Evolutionary conservation across 2,329 filamentous ascomycete genomes (phyloP).

Genomic region (Fusarium oxysporum): DNA sequence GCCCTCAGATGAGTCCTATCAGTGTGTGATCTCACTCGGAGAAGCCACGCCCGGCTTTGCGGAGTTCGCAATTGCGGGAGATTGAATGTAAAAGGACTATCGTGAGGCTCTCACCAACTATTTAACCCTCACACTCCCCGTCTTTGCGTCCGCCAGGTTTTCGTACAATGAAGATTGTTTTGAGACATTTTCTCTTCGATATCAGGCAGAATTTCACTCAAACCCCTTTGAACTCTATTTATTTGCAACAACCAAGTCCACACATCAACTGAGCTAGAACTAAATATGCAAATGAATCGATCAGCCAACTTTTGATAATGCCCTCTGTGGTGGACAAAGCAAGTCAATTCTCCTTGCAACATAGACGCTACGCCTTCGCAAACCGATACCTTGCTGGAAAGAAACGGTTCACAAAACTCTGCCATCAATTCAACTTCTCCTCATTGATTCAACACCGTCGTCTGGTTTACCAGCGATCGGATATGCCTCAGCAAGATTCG

Average conservation of each 20-base stretch:
- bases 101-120: slow-evolving; percentile 15
- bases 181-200: neutral
- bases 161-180: neutral
- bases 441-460: slow-evolving; percentile 32
- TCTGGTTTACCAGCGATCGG: slow-evolving; percentile 42
- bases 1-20: slow-evolving; percentile 1
- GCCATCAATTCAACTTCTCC: slow-evolving; percentile 23
- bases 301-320: slow-evolving; percentile 39
- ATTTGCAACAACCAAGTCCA: neutral
- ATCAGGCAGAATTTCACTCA: neutral
- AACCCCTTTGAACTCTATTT: neutral
- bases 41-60: slow-evolving; percentile 23
- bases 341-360: slow-evolving; percentile 39
- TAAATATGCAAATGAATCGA: slow-evolving; percentile 32
- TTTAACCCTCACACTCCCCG: slow-evolving; percentile 6
- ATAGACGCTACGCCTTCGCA: slow-evolving; percentile 12
- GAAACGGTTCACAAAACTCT: slow-evolving; percentile 20
- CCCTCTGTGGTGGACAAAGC: slow-evolving; percentile 46
- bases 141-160: neutral
- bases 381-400: slow-evolving; percentile 12
- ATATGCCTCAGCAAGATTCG: slow-evolving; percentile 43
- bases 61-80: slow-evolving; percentile 34
- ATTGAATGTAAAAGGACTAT: neutral
- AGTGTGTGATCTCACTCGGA: slow-evolving; percentile 3
- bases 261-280: neutral